Percentiles rank a stretch among this genome's conserved stretches.
Evolutionary conservation across 2,329 filamentous ascomycete genomes (phyloP).

Genomic region (Xylaria sp.): DNA sequence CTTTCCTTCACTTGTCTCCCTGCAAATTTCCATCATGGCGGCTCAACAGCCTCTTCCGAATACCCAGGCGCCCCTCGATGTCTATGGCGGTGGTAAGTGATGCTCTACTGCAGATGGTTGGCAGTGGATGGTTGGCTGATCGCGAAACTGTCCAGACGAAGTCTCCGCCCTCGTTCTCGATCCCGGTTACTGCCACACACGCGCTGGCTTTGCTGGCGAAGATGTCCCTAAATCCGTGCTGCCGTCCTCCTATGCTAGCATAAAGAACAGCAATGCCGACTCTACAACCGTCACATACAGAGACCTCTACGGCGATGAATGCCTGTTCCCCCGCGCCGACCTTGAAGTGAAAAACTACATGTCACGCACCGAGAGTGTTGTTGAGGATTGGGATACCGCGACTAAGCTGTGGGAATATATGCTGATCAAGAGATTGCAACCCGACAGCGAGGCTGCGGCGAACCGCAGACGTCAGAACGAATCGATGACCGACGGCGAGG

Average conservation of each 20-base stretch:
- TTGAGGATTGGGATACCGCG: slow-evolving; percentile 94
- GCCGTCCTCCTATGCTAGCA: slow-evolving; percentile 78
- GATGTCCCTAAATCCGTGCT: slow-evolving; percentile 92
- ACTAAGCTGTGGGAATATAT: slow-evolving; percentile 88
- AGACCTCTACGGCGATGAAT: slow-evolving; percentile 83
- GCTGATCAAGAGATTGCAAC: slow-evolving; percentile 82
- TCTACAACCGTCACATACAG: slow-evolving; percentile 35
- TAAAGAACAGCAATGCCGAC: slow-evolving; percentile 44
- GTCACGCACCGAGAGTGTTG: slow-evolving; percentile 70
- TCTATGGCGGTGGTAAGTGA: slow-evolving; percentile 31
- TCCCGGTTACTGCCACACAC: slow-evolving; percentile 82
- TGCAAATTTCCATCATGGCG: slow-evolving; percentile 21
- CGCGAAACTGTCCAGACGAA: slow-evolving; percentile 60
- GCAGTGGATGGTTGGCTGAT: slow-evolving; percentile 7
- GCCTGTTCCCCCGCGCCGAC: slow-evolving; percentile 68
- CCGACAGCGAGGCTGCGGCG: slow-evolving; percentile 63
- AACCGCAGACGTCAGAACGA: slow-evolving; percentile 77
- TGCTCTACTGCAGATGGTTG: slow-evolving; percentile 12
- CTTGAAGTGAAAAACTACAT: slow-evolving; percentile 91
- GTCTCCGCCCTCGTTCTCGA: slow-evolving; percentile 96
- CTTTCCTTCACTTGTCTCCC: background rate
- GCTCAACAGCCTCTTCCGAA: slow-evolving; percentile 30
- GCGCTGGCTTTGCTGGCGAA: slow-evolving; percentile 95
- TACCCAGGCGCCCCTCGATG: slow-evolving; percentile 29
- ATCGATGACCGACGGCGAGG: slow-evolving; percentile 58